Evolutionary conservation across 495 filamentous ascomycete species (phyloP).

Genomic region (Venustampulla echinocandica): DNA sequence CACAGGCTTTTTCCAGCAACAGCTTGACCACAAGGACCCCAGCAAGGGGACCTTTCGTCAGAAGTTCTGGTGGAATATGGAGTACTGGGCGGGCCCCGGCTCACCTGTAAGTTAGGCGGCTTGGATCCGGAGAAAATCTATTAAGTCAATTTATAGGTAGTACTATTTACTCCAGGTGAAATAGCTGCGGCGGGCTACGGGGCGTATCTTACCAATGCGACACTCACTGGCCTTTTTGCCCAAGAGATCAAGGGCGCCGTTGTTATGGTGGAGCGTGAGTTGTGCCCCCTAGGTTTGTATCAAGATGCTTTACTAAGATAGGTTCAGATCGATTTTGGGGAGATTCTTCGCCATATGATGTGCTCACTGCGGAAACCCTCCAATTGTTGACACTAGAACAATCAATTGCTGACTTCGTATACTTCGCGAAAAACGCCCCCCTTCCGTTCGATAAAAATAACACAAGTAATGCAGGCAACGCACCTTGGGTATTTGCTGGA

Average conservation of each 20-base stretch:
- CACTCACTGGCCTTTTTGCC: conserved; percentile 43
- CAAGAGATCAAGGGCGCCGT: conserved; percentile 48
- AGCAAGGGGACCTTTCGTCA: conserved; percentile 46
- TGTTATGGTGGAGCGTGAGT: conserved; percentile 51
- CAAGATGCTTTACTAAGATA: not conserved
- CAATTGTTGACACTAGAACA: conserved; percentile 55
- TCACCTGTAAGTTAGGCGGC: conserved; percentile 35
- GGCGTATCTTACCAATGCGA: conserved; percentile 41
- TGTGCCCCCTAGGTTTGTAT: too few species aligned
- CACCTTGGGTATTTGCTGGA: conserved; percentile 57
- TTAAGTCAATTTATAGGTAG: conserved; percentile 29
- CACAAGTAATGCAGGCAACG: conserved; percentile 43
- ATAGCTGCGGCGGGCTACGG: conserved; percentile 39
- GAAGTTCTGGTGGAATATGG: conserved; percentile 41
- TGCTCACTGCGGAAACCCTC: conserved; percentile 47
- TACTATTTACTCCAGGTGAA: conserved; percentile 54
- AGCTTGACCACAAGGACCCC: conserved; percentile 46
- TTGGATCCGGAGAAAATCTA: not conserved
- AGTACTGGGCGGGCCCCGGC: conserved; percentile 44
- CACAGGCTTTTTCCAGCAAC: conserved; percentile 35
- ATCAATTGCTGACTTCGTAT: conserved; percentile 49
- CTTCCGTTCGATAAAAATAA: conserved; percentile 48
- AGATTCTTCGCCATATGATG: conserved; percentile 48
- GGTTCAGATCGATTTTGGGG: conserved; percentile 51
- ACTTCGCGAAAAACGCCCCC: conserved; percentile 52